These are phyloP conservation scores for Annulohypoxylon stygium DNA, from an alignment of 495 filamentous ascomycete genomes.

Conservation along the genomic window DNA sequence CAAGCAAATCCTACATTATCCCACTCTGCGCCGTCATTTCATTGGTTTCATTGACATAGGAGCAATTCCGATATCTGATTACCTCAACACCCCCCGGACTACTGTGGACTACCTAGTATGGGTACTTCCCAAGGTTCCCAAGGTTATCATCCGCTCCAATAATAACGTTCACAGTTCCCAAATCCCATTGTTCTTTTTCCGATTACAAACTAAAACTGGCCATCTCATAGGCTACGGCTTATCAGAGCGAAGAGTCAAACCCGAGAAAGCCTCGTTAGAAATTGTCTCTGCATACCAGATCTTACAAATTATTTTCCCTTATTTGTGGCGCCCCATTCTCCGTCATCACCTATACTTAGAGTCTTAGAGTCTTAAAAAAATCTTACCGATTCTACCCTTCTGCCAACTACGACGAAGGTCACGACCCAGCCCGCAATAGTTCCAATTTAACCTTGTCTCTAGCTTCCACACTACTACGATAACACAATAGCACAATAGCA, in stretches of 20 bases:
- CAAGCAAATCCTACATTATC: conserved; percentile 44
- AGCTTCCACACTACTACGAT: neutral
- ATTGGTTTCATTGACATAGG: conserved; percentile 40
- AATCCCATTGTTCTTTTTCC: conserved; percentile 33
- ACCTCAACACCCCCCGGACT: conserved; percentile 21
- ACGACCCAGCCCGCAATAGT: conserved; percentile 11
- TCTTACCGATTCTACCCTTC: conserved; percentile 5
- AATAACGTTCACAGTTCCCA: conserved; percentile 6
- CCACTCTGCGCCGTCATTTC: conserved; percentile 38
- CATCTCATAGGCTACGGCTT: conserved; percentile 38
- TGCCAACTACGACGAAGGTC: conserved; percentile 4
- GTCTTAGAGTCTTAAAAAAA: neutral
- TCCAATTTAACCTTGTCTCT: conserved; percentile 5
- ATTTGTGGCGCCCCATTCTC: conserved; percentile 14
- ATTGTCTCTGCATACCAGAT: conserved; percentile 11
- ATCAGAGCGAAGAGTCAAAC: conserved; percentile 34
- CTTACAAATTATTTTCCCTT: conserved; percentile 18
- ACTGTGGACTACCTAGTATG: conserved; percentile 9
- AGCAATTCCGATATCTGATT: conserved; percentile 33
- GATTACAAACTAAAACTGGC: conserved; percentile 44
- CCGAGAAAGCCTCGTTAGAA: conserved; percentile 33
- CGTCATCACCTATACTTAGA: conserved; percentile 19
- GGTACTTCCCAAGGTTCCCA: neutral
- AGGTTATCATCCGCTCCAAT: conserved; percentile 46
- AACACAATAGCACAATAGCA: neutral